These are phyloP conservation scores for Paramecium caudatum DNA, from an alignment of 73 alveolate species.

Conservation along the genomic window DNA sequence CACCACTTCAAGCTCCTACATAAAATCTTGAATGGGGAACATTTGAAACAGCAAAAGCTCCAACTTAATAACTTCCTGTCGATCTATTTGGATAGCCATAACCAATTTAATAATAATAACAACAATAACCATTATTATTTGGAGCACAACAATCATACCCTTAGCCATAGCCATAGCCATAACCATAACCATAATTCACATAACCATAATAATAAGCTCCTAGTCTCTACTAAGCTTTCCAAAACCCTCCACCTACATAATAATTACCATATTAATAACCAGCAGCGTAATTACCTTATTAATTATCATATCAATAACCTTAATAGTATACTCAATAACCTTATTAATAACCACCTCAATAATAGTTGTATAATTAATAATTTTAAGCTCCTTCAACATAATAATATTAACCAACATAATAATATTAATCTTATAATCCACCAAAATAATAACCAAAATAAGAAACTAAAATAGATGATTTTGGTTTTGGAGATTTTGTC, in stretches of 20 bases:
- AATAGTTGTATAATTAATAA: neutral
- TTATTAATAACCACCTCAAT: neutral
- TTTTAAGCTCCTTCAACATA: neutral
- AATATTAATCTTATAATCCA: neutral
- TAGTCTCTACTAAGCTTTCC: too few relatives aligned
- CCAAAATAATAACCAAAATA: neutral
- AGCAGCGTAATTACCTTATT: neutral
- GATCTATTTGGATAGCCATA: neutral
- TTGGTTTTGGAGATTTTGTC: slow-evolving; percentile 4
- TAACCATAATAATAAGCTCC: slow-evolving; percentile 2
- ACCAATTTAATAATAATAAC: neutral
- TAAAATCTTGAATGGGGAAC: slow-evolving; percentile 35
- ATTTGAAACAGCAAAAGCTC: neutral
- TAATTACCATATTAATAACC: neutral
- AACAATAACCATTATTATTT: neutral
- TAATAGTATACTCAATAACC: neutral
- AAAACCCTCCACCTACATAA: too few relatives aligned
- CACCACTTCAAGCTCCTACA: neutral
- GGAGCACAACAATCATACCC: too few relatives aligned
- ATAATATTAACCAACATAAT: neutral
- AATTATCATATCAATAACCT: neutral
- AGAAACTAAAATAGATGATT: neutral
- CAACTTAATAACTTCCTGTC: neutral
- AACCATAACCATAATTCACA: too few relatives aligned
- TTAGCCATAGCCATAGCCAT: too few relatives aligned